Evolutionary conservation across 2,329 filamentous ascomycete species (phyloP).

Genomic region (Pseudogymnoascus sp.): DNA sequence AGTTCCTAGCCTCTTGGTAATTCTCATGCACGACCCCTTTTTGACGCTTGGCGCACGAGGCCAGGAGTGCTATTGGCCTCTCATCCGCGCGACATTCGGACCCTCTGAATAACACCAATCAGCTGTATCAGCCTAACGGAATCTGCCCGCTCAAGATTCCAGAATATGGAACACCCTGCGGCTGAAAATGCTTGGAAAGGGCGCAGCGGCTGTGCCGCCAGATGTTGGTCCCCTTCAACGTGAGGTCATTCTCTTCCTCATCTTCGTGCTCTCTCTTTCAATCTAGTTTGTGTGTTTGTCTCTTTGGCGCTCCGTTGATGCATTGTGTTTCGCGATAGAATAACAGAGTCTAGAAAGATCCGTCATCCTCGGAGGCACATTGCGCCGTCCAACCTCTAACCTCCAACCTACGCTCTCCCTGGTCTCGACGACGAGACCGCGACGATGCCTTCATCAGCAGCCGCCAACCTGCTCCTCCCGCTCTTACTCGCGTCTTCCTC

Average conservation of each 20-base stretch:
- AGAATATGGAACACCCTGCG: background rate
- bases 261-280: background rate
- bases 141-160: background rate
- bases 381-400: background rate
- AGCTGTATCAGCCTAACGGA: background rate
- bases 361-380: background rate
- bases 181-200: conserved; percentile 3
- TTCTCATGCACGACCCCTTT: background rate
- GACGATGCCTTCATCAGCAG: background rate
- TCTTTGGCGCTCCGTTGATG: background rate
- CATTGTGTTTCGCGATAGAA: background rate
- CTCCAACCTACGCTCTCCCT: background rate
- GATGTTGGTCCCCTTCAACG: background rate
- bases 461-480: background rate
- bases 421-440: background rate
- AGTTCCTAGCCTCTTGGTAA: conserved; percentile 1
- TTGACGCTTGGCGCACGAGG: background rate
- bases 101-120: background rate
- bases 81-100: conserved; percentile 1
- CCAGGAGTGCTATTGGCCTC: background rate
- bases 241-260: background rate
- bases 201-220: background rate
- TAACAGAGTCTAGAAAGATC: background rate
- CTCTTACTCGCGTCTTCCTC: background rate
- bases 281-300: background rate